A percentile compares a stretch with the other conserved stretches of the same genome.
Conservation (phyloP, 2,329 filamentous ascomycete genomes). For the Diaporthe ilicicola region DNA sequence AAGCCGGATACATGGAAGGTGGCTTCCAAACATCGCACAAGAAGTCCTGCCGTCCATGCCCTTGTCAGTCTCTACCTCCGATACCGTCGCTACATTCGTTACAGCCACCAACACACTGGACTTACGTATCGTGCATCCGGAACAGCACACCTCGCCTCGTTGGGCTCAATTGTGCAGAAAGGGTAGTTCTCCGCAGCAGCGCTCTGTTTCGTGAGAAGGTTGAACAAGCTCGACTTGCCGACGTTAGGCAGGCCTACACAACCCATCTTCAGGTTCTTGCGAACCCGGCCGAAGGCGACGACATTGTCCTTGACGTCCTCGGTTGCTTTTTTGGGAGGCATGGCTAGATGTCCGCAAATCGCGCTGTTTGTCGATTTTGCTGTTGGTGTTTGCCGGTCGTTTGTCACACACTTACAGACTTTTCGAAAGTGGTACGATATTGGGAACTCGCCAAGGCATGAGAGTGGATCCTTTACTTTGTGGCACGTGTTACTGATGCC, state of each 20-base stretch:
- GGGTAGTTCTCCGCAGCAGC: constrained; percentile 55
- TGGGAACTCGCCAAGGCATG: background rate
- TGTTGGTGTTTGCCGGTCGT: background rate
- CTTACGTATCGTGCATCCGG: constrained; percentile 54
- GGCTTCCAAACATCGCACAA: constrained; percentile 56
- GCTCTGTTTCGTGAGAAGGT: constrained; percentile 55
- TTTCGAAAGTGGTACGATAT: constrained; percentile 24
- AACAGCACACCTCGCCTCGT: constrained; percentile 55
- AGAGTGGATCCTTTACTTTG: background rate
- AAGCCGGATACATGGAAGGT: constrained; percentile 54
- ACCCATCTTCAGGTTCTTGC: constrained; percentile 57
- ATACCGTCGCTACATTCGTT: constrained; percentile 16
- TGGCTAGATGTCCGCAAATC: constrained; percentile 31
- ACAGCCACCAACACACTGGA: background rate
- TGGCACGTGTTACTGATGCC: background rate
- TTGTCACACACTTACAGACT: background rate
- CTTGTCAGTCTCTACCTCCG: background rate
- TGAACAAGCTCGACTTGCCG: constrained; percentile 55
- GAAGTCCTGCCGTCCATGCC: constrained; percentile 46
- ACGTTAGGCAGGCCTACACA: constrained; percentile 56
- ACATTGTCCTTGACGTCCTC: constrained; percentile 52
- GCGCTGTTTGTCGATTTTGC: background rate
- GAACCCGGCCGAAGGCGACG: constrained; percentile 53
- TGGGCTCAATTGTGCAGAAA: constrained; percentile 57
- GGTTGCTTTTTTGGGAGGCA: constrained; percentile 52